A percentile compares a stretch with the other conserved stretches of the same genome.
Evolutionary conservation across 2,329 filamentous ascomycete genomes (phyloP).

Genomic region (Scedosporium apiospermum): DNA sequence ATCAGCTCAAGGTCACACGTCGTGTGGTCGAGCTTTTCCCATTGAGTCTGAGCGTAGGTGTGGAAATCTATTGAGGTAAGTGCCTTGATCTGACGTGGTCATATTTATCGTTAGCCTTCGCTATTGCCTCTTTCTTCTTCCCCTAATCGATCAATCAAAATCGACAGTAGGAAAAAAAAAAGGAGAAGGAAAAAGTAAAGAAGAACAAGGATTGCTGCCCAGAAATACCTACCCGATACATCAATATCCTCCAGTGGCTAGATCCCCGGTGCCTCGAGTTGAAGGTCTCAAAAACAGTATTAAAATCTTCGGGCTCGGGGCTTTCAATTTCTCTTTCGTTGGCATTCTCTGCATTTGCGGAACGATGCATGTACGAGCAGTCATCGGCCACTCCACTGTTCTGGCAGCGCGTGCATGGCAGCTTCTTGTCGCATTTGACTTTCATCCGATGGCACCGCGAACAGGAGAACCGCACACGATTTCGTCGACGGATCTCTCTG

Average conservation of each 20-base stretch:
- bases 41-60: slow-evolving; percentile 10
- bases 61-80: slow-evolving; percentile 2
- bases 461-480: slow-evolving; percentile 25
- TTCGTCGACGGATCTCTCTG: slow-evolving; percentile 16
- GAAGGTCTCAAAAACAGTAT: slow-evolving; percentile 19
- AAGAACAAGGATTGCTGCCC: not conserved
- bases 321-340: slow-evolving; percentile 17
- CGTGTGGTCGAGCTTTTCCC: slow-evolving; percentile 17
- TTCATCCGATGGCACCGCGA: slow-evolving; percentile 26
- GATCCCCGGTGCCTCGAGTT: slow-evolving; percentile 24
- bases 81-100: not conserved
- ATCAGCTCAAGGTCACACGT: slow-evolving; percentile 23
- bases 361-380: slow-evolving; percentile 27
- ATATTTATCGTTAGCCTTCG: no score
- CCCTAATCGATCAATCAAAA: no score
- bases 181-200: not conserved
- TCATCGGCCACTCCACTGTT: slow-evolving; percentile 23
- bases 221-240: slow-evolving; percentile 10
- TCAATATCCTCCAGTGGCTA: slow-evolving; percentile 25
- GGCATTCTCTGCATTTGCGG: slow-evolving; percentile 18
- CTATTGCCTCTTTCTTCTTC: no score
- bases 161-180: not conserved
- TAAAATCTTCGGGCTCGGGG: slow-evolving; percentile 15
- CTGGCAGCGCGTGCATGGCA: slow-evolving; percentile 24
- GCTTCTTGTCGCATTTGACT: slow-evolving; percentile 27